phyloP scores from a whole-genome alignment of 495 filamentous ascomycete genomes.

The Wilcoxina mikolae region DNA sequence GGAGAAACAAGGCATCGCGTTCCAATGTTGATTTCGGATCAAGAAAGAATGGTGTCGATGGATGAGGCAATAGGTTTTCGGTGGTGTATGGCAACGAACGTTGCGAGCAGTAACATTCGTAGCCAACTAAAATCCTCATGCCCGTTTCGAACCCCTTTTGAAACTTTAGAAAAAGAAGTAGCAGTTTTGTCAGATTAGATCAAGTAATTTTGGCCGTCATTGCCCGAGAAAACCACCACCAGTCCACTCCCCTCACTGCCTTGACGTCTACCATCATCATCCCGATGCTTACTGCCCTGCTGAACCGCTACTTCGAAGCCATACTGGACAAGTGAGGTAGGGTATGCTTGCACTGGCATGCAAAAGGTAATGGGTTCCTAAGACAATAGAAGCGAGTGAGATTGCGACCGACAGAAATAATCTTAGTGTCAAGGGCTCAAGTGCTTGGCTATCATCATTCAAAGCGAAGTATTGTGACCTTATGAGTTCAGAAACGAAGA shows the following conservation, averaged over 20 bases:
- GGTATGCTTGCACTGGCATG: no score
- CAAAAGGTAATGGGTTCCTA: no score
- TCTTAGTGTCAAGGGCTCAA: conserved; percentile 4
- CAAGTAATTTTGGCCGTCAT: conserved; percentile 29
- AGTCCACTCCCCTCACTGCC: no score
- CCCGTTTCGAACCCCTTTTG: no score
- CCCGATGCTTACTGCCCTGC: neutral
- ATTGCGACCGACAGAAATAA: neutral
- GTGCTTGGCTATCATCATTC: conserved; percentile 7
- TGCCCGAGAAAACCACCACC: neutral
- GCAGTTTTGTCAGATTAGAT: conserved; percentile 30
- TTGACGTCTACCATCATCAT: no score
- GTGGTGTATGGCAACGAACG: no score
- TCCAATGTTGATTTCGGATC: conserved; percentile 50
- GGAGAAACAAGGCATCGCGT: conserved; percentile 63
- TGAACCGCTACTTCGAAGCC: conserved; percentile 1
- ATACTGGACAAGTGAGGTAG: no score
- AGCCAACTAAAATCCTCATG: no score
- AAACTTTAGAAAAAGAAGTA: no score
- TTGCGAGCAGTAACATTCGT: no score
- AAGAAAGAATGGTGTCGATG: no score
- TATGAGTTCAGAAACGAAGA: neutral
- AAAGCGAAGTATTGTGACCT: conserved; percentile 1
- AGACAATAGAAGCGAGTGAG: neutral
- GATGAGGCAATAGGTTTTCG: no score